Base-by-base conservation (phyloP, 495 filamentous ascomycete species). In the Neurospora discreta region DNA sequence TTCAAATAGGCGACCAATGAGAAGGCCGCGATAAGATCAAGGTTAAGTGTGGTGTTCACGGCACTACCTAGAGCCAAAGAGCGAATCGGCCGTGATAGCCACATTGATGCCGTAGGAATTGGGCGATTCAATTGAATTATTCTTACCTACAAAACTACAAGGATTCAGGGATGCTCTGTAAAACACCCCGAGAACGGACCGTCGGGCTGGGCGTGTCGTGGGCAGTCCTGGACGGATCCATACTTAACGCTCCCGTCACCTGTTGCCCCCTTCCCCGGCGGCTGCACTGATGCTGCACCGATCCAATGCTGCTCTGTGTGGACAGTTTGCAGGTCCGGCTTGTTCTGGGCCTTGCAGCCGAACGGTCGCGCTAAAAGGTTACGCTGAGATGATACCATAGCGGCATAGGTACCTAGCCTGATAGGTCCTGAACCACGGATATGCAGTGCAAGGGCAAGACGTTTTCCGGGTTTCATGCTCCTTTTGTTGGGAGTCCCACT, bases 41-140 rank as follows among this genome's bases (percentile, higher is more conserved):
- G 20, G 65, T 33, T 20, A n/a, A 68, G 33, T 20, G 69, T 38
- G 52, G 69, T 30, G 38, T 68, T 46, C 69, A 39, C 26, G 39
- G 36, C 38, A 42, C 11, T 11, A 60, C 26, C 52, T 18, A 46
- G 39, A 18, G n/a, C 38, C 33, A 74, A 71, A 71, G 60, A 71
- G 16, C 38, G 70, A 74, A 71, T 42, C 70, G 52, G 71, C 71
- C 71, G 72, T 52, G 38, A 41, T 71, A 69, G 26, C 52, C 52
- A 65, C 52, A 38, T 58, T 7, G 39, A 60, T 33, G 70, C 33
- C 46, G 39, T 40, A 16, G 30, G 41, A 46, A 74, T 74, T 74
- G 60, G 72, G 16, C 38, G 70, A 74, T 74, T 42, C 70, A 42
- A 74, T 74, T 74, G 72, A 60, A 65, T 69, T 71, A 69, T 74